Conservation (phyloP, 2,329 filamentous ascomycete genomes). For the Ceratocystis huliohia region DNA sequence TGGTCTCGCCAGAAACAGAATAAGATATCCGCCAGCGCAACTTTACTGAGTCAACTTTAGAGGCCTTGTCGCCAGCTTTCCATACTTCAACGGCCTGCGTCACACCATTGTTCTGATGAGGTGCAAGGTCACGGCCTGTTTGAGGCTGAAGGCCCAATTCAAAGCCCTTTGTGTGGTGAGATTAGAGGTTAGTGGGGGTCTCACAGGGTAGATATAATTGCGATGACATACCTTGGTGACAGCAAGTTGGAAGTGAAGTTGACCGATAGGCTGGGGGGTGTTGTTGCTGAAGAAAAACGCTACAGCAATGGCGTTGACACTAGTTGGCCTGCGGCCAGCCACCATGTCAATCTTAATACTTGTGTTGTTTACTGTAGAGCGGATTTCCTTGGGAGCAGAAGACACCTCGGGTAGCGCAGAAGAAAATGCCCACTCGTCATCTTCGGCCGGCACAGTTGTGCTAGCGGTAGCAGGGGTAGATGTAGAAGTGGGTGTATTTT, state of each 20-base stretch:
- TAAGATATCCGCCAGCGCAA: constrained; percentile 84
- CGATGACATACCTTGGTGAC: constrained; percentile 64
- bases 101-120: constrained; percentile 62
- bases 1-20: constrained; percentile 50
- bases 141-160: constrained; percentile 74
- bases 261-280: constrained; percentile 54
- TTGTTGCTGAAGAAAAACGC: constrained; percentile 76
- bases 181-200: constrained; percentile 17
- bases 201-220: constrained; percentile 12
- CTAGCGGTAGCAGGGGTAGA: constrained; percentile 25
- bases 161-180: constrained; percentile 47
- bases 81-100: constrained; percentile 66
- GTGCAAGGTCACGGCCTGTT: constrained; percentile 60
- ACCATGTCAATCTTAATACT: constrained; percentile 61
- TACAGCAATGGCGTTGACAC: constrained; percentile 51
- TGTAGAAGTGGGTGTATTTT: constrained; percentile 22
- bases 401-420: constrained; percentile 60
- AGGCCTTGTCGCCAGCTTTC: constrained; percentile 53
- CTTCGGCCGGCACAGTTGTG: constrained; percentile 37
- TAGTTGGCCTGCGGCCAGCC: constrained; percentile 45
- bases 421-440: constrained; percentile 90
- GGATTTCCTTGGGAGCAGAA: constrained; percentile 46
- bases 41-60: constrained; percentile 69
- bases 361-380: constrained; percentile 55
- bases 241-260: constrained; percentile 81